Base-by-base conservation (phyloP, 2,329 filamentous ascomycete species). In the Aspergillus amoenus region DNA sequence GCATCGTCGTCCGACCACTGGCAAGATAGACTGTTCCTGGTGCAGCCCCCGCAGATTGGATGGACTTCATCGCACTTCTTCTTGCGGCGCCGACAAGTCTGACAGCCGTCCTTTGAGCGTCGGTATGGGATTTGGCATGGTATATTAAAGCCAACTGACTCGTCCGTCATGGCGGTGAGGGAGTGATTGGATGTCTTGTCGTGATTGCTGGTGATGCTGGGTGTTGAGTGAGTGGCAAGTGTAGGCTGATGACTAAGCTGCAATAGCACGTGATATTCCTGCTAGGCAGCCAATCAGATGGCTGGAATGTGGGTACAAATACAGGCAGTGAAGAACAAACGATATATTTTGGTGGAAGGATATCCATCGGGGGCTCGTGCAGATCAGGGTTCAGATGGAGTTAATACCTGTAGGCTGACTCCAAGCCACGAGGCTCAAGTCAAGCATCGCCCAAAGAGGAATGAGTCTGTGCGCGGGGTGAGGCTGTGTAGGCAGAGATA, bases 1-100 rank as follows among this genome's bases (percentile, higher is more conserved):
- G 24, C 7, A 46, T 40, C 7, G 34, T n/a, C 15, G 13, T 46
- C 24, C 2, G 1, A 22, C 52, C 52, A 55, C 9, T 55, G 43
- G 52, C 52, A 55, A 11, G 15, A 18, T 24, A 55, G 32, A 22
- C 9, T 3, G 34, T 55, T 55, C 34, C 52, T 46, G n/a, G 12
- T 27, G 37, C 44, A 55, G 37, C 44, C 52, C 24, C 21, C 18
- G 40, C 52, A 55, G 6, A 9, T 46, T 12, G 52, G 52, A 7
- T 21, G 44, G 22, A 40, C 37, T 37, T 55, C 52, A 41, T 55
- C 52, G 44, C 52, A 55, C 24, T 55, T 55, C 52, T 55, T 55
- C 44, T 55, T 55, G 6, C 52, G 52, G 22, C 44, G 52, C 8
- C 52, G 44, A 24, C 52, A 55, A 8, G 37, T 17, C n/a, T 40